phyloP scores from a whole-genome alignment of 2,329 filamentous ascomycete species.

The Hypoxylon sp. region DNA sequence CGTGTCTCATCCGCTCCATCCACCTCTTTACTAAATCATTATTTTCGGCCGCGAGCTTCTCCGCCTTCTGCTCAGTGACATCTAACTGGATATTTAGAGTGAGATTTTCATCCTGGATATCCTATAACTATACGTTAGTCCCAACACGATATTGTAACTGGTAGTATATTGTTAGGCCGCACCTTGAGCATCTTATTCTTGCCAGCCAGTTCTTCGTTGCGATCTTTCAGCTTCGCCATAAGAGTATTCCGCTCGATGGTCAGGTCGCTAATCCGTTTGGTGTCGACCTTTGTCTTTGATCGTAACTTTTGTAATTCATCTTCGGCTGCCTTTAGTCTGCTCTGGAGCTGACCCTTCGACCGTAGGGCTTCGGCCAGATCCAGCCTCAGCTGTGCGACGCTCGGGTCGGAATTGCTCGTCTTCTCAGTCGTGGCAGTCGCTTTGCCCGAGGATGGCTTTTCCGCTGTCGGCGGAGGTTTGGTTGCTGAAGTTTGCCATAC shows the following conservation, averaged over 20 bases:
- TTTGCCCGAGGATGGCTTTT: conserved; percentile 51
- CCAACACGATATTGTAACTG: neutral
- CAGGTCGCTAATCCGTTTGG: conserved; percentile 72
- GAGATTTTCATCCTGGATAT: conserved; percentile 94
- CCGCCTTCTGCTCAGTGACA: conserved; percentile 82
- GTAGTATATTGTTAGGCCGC: conserved; percentile 43
- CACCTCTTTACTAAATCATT: conserved; percentile 90
- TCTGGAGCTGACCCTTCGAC: conserved; percentile 77
- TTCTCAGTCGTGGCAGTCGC: conserved; percentile 40
- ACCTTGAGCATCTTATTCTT: conserved; percentile 88
- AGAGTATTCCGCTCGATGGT: conserved; percentile 74
- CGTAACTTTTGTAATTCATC: conserved; percentile 76
- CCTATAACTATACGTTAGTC: conserved; percentile 58
- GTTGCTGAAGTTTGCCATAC: conserved; percentile 50
- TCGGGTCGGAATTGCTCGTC: conserved; percentile 52
- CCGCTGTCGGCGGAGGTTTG: conserved; percentile 45
- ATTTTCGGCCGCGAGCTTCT: conserved; percentile 84
- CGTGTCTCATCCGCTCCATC: conserved; percentile 89
- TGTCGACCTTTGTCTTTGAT: conserved; percentile 71
- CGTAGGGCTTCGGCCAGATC: conserved; percentile 85
- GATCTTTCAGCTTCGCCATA: conserved; percentile 78
- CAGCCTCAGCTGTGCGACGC: conserved; percentile 68
- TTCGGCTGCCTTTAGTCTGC: conserved; percentile 73
- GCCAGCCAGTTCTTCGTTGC: conserved; percentile 86
- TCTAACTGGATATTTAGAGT: conserved; percentile 89